Evolutionary conservation across 2,329 filamentous ascomycete genomes (phyloP).

Genomic region (Geosmithia morbida): DNA sequence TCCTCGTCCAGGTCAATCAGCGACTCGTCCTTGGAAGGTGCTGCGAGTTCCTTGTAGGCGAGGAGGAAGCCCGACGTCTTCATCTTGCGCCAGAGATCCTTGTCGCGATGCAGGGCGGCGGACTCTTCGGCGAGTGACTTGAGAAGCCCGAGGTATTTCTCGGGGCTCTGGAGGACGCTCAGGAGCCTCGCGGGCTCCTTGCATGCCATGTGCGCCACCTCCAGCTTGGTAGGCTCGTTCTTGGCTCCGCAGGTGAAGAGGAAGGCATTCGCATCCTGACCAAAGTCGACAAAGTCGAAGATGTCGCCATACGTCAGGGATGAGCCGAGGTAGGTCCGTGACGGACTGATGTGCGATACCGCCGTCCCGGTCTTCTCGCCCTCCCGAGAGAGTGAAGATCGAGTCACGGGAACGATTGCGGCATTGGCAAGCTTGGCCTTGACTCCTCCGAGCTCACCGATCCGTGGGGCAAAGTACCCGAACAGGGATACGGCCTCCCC

Average conservation of each 20-base stretch:
- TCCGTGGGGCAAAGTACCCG: conserved; percentile 66
- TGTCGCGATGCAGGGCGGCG: conserved; percentile 59
- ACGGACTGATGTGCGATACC: conserved; percentile 41
- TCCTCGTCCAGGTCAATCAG: conserved; percentile 44
- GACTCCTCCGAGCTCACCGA: conserved; percentile 55
- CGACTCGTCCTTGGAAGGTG: conserved; percentile 25
- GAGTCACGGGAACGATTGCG: conserved; percentile 55
- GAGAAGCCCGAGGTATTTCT: conserved; percentile 77
- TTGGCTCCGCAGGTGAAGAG: conserved; percentile 81
- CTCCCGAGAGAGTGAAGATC: conserved; percentile 12
- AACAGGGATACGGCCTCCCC: conserved; percentile 60
- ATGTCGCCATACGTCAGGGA: conserved; percentile 65
- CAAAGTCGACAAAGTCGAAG: conserved; percentile 95
- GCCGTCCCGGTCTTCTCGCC: conserved; percentile 24
- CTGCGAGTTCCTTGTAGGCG: conserved; percentile 60
- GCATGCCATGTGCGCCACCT: conserved; percentile 74
- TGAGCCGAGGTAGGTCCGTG: conserved; percentile 65
- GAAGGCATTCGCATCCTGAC: conserved; percentile 74
- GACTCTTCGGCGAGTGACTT: conserved; percentile 66
- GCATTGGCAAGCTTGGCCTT: conserved; percentile 47
- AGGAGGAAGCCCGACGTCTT: conserved; percentile 63
- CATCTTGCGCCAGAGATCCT: conserved; percentile 62
- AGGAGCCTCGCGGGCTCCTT: conserved; percentile 72
- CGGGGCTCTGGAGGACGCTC: conserved; percentile 61
- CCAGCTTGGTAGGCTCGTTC: conserved; percentile 72